These are phyloP conservation scores for Salix purpurea DNA, from an alignment of 345 rosid species.

Conservation along the genomic window DNA sequence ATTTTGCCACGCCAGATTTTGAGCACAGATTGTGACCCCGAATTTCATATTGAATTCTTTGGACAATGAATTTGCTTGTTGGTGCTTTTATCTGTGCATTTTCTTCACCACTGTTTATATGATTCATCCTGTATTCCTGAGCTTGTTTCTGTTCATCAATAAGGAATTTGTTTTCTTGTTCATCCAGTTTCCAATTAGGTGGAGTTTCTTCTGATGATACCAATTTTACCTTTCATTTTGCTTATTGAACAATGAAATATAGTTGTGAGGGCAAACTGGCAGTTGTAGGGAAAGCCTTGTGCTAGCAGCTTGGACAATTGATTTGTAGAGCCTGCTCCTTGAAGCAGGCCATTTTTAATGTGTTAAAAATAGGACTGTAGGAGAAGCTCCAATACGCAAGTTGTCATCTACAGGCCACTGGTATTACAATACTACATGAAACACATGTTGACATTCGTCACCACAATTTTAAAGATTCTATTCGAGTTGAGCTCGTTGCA, in stretches of 20 bases:
- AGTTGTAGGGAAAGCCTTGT: not conserved
- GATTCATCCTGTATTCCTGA: conserved; percentile 12
- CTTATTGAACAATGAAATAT: not conserved
- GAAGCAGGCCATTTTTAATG: not conserved
- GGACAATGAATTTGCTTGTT: conserved; percentile 15
- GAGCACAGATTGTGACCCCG: conserved; percentile 6
- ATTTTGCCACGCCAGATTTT: conserved; percentile 10
- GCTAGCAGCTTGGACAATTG: not conserved
- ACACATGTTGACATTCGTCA: not conserved
- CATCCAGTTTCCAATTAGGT: conserved; percentile 3
- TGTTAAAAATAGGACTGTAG: not conserved
- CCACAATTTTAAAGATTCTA: not conserved
- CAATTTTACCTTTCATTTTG: not conserved
- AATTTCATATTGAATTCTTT: conserved; percentile 24
- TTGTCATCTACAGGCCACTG: too few species aligned
- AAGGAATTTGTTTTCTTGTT: conserved; percentile 19
- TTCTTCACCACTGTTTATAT: conserved; percentile 9
- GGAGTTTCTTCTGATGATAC: not conserved
- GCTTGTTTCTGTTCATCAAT: conserved; percentile 13
- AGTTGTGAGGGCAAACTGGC: not conserved
- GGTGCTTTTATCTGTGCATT: conserved; percentile 10
- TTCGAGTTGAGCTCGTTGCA: too few species aligned
- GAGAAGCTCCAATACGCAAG: too few species aligned
- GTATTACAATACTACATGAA: too few species aligned
- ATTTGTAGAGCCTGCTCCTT: too few species aligned